Conservation (phyloP, 140 eudicot genomes). For the Bidens hawaiensis region DNA sequence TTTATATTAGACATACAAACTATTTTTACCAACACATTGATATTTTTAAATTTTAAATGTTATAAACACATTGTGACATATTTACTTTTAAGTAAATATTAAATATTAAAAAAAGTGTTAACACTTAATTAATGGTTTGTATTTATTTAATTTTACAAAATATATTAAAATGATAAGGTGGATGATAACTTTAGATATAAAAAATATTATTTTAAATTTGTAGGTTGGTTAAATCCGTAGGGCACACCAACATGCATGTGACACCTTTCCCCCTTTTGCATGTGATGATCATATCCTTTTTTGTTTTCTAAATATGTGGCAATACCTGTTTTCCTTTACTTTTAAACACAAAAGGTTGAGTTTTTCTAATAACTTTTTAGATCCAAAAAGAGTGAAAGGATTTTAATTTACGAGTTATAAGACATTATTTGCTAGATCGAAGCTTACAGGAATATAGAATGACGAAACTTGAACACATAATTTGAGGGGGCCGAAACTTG, state of each 20-base stretch:
- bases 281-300: conserved; percentile 29
- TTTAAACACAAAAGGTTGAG: not conserved
- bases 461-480: no score
- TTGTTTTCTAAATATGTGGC: conserved; percentile 16
- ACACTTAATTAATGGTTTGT: not conserved
- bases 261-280: conserved; percentile 30
- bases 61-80: not conserved
- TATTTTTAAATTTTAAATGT: not conserved
- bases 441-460: no score
- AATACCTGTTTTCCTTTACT: not conserved
- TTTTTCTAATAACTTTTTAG: not conserved
- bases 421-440: no score
- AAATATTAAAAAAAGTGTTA: not conserved
- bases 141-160: no score
- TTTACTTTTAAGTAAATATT: no score
- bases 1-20: not conserved
- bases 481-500: no score
- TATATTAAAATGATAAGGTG: not conserved
- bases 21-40: not conserved
- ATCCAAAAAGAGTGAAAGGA: not conserved
- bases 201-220: not conserved
- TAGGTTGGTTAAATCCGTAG: conserved; percentile 16
- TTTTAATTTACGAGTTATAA: not conserved
- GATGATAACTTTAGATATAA: not conserved
- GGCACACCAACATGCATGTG: conserved; percentile 30